Base-by-base conservation (phyloP, 192 early-diverging fungal genomes). In the Umbelopsis sp. region DNA sequence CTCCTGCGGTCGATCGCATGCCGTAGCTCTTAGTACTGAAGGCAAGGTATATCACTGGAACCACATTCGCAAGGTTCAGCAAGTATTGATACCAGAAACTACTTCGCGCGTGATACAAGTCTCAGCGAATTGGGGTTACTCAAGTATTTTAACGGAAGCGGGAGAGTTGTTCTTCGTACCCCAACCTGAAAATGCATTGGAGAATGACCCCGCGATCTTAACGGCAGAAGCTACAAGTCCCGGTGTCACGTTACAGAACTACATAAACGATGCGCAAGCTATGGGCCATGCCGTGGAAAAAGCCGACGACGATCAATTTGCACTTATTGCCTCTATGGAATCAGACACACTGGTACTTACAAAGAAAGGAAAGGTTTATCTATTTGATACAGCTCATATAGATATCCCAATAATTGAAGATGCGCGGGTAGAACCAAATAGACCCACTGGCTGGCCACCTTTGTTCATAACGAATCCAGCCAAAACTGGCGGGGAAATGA, bases 1-100 rank as follows among this genome's bases (percentile, higher is more conserved):
- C 2, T 50, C 69, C 3, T 68, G 71, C 15, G 78, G 78, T 23
- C 66, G 78, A 33, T 41, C 49, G 8, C 78, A 79, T 47, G 78
- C 73, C 30, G 68, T 79, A 23, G 71, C 65, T 9, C 45, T 79
- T 15, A 71, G 48, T 20, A 50, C 53, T 3, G 70, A 75, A 27
- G 67, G 58, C 4, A 52, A 41, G 1, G 68, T 74, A 2, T 74
- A 68, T 66, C 69, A 79, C 33, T 79, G 73, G 72, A 48, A 69
- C 3, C 74, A 79, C 49, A 30, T 64, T 20, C 23, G 51, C 18
- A 52, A 33, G 16, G 22, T 68, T 66, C 67, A 78, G 46, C 27
- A 49, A 5, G 41, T 78, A 3, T 30, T 66, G 1, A 37, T 77
- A 8, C 55, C 50, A n/a, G 21, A 16, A 3, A 33, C 55, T 18